A percentile compares a stretch with the other conserved stretches of the same genome.
phyloP scores from a whole-genome alignment of 1,139 yeast genomes.

The Blastobotrys arbuscula region DNA sequence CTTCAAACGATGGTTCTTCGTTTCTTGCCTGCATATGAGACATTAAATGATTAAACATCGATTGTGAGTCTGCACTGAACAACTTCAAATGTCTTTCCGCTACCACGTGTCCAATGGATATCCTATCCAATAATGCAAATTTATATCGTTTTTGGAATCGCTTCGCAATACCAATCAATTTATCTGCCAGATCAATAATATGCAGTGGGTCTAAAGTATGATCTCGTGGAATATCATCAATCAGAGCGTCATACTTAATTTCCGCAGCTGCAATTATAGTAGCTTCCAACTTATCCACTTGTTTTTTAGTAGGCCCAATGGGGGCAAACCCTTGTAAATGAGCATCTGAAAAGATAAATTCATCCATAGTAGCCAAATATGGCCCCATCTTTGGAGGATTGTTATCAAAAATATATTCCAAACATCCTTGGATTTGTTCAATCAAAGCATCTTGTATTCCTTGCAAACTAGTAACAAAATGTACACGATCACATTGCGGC shows the following conservation, averaged over 20 bases:
- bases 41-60: slow-evolving; percentile 52
- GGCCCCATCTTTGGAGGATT: slow-evolving; percentile 63
- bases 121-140: slow-evolving; percentile 53
- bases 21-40: slow-evolving; percentile 37
- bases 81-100: slow-evolving; percentile 54
- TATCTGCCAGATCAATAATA: slow-evolving; percentile 54
- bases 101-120: slow-evolving; percentile 51
- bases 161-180: slow-evolving; percentile 47
- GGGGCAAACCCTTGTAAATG: slow-evolving; percentile 38
- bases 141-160: slow-evolving; percentile 56
- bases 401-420: slow-evolving; percentile 45
- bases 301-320: slow-evolving; percentile 41
- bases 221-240: slow-evolving; percentile 62
- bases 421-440: slow-evolving; percentile 41
- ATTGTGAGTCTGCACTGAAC: slow-evolving; percentile 59
- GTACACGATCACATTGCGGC: slow-evolving; percentile 47
- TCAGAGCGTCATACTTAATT: slow-evolving; percentile 50
- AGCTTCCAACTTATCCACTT: slow-evolving; percentile 49
- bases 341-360: slow-evolving; percentile 47
- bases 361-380: slow-evolving; percentile 45
- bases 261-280: slow-evolving; percentile 52
- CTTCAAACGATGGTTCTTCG: slow-evolving; percentile 46
- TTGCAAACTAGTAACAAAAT: slow-evolving; percentile 48
- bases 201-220: slow-evolving; percentile 52
- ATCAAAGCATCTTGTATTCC: slow-evolving; percentile 47